phyloP scores from a whole-genome alignment of 768 basidiomycete species.

The Pholiota molesta region DNA sequence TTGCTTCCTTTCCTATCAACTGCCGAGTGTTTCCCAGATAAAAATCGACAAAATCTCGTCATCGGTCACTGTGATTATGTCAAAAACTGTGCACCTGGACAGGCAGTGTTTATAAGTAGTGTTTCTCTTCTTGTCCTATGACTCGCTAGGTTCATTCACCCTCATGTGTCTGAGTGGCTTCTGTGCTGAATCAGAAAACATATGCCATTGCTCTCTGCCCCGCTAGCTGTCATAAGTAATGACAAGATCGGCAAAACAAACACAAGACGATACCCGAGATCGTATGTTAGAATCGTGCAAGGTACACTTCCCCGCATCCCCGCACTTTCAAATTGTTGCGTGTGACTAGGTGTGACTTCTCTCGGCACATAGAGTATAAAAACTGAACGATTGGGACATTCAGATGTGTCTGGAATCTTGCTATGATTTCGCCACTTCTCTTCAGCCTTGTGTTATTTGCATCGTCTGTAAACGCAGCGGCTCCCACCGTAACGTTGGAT shows the following conservation, averaged over 20 bases:
- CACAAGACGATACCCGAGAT: too few species aligned
- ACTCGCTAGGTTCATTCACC: neutral
- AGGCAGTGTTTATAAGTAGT: neutral
- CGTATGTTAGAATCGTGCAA: too few species aligned
- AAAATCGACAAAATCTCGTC: neutral
- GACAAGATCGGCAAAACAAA: neutral
- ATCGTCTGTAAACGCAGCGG: neutral
- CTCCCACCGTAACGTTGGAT: slow-evolving; percentile 32
- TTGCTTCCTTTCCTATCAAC: neutral
- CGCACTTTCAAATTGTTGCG: too few species aligned
- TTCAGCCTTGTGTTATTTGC: neutral
- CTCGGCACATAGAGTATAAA: neutral
- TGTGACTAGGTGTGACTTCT: too few species aligned
- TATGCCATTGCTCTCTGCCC: neutral
- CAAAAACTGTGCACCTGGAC: neutral
- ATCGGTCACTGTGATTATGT: neutral
- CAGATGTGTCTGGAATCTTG: neutral
- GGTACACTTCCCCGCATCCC: neutral
- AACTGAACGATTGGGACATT: neutral
- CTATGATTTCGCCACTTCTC: slow-evolving; percentile 1
- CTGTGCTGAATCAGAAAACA: neutral
- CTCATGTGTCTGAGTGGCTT: neutral
- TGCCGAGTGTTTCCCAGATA: neutral
- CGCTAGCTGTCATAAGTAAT: neutral
- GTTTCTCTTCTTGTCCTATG: neutral